These are phyloP conservation scores for Lablab purpureus DNA, from an alignment of 306 rosid species.

Conservation along the genomic window DNA sequence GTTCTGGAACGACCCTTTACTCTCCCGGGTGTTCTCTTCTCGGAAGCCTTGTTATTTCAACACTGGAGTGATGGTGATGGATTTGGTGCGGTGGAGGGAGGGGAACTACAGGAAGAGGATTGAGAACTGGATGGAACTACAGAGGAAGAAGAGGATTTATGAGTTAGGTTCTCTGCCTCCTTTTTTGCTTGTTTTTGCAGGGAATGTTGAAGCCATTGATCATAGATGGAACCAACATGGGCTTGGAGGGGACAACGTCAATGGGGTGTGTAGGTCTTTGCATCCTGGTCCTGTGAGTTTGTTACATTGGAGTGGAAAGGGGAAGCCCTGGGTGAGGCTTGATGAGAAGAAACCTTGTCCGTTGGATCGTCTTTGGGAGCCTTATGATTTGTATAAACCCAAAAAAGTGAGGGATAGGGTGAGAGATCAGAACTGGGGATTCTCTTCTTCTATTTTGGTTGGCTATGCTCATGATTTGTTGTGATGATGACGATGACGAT, in stretches of 20 bases:
- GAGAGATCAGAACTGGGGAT: constrained; percentile 36
- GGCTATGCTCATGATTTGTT: constrained; percentile 62
- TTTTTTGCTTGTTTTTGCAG: constrained; percentile 74
- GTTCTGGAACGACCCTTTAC: constrained; percentile 86
- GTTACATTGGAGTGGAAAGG: constrained; percentile 97
- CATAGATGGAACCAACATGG: constrained; percentile 98
- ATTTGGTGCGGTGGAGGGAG: constrained; percentile 70
- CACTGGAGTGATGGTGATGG: constrained; percentile 98
- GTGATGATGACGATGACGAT: background rate
- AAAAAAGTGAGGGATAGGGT: constrained; percentile 1
- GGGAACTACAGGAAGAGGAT: constrained; percentile 76
- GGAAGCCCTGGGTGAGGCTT: constrained; percentile 96
- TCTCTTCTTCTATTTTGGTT: constrained; percentile 59
- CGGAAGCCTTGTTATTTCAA: constrained; percentile 84
- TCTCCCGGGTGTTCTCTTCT: constrained; percentile 66
- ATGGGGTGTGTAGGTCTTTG: constrained; percentile 80
- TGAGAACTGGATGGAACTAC: constrained; percentile 93
- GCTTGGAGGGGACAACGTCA: constrained; percentile 88
- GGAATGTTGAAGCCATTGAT: constrained; percentile 83
- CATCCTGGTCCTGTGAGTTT: constrained; percentile 95
- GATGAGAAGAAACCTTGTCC: constrained; percentile 78
- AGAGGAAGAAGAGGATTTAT: constrained; percentile 75
- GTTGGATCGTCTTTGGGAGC: constrained; percentile 84
- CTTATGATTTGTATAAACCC: constrained; percentile 78
- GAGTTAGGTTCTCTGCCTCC: constrained; percentile 94